These are phyloP conservation scores for Amphibolis antarctica DNA, from an alignment of 106 monocot genomes.

Conservation along the genomic window DNA sequence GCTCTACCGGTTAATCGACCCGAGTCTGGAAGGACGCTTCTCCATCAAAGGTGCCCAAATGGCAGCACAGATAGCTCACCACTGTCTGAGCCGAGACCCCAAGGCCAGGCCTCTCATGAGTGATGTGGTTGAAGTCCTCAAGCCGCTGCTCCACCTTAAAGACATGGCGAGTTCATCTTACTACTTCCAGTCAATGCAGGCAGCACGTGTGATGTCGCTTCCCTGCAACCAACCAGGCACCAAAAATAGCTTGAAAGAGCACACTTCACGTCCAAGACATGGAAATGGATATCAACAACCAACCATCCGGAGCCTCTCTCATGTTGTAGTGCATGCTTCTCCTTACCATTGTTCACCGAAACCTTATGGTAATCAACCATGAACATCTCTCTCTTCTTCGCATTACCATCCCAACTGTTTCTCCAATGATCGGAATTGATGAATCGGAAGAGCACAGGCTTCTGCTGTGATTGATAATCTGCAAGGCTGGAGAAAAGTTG, in stretches of 20 bases:
- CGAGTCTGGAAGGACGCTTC: slow-evolving; percentile 44
- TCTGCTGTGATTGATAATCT: too few species aligned
- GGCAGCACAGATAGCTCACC: slow-evolving; percentile 48
- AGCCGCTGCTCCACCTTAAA: slow-evolving; percentile 36
- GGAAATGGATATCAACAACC: slow-evolving; percentile 11
- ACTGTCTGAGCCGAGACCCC: slow-evolving; percentile 59
- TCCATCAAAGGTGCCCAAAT: slow-evolving; percentile 46
- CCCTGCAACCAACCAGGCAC: too few species aligned
- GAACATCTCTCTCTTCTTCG: slow-evolving; percentile 5
- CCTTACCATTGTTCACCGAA: slow-evolving; percentile 35
- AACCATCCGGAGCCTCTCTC: slow-evolving; percentile 46
- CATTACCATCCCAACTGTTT: too few species aligned
- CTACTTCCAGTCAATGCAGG: too few species aligned
- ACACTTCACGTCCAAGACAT: slow-evolving; percentile 29
- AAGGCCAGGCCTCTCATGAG: slow-evolving; percentile 87
- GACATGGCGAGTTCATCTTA: too few species aligned
- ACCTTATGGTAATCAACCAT: slow-evolving; percentile 17
- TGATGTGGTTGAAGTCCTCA: slow-evolving; percentile 55
- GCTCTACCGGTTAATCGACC: slow-evolving; percentile 38
- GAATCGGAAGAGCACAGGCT: too few species aligned
- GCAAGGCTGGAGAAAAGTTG: too few species aligned
- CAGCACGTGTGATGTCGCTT: too few species aligned
- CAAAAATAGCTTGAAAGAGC: slow-evolving; percentile 27
- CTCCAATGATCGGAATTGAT: too few species aligned
- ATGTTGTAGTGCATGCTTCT: slow-evolving; percentile 34